Evolutionary conservation across 805 yeast species (phyloP), one percentile per base, ranked within the genome.

Genomic region (Pachysolen tannophilus): DNA sequence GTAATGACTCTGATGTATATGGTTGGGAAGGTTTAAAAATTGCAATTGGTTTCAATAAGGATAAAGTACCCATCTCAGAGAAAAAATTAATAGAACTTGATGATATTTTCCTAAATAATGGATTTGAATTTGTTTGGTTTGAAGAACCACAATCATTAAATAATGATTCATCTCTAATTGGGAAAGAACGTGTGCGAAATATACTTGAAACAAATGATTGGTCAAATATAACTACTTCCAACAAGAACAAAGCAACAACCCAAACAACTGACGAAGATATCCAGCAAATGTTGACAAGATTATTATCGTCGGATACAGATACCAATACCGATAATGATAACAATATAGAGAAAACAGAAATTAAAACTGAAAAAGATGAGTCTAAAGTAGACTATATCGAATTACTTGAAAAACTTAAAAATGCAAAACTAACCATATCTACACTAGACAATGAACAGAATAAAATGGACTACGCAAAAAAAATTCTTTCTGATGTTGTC

Each of bases 171-270:
- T n/a, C n/a, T n/a, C n/a, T n/a, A n/a, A n/a, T n/a, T n/a, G 75
- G 75, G 0, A 54, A 46, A 32, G 61, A 56, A 32, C 39, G 75
- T 32, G 34, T 71, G 2, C 37, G 39, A 9, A 74, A 69, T 37
- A 40, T 67, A 1, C 37, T 71, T 8, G 60, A 67, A 23, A 52
- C 62, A 4, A 67, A 64, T 37, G 67, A 63, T 23, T 72, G 78
- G 77, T 44, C 45, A 14, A 48, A 47, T 24, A 37, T 50, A 30
- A 52, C 51, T 4, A 14, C 16, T 17, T 24, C 20, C 20, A 36
- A 39, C 19, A 15, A 13, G 13, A 3, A 10, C 32, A 11, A 11
- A 11, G n/a, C 10, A 27, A 20, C 7, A 18, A 6, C 17, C 5
- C n/a, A 14, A 10, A 4, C 26, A 33, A 3, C 28, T 28, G 8